Base-by-base conservation (phyloP, 768 basidiomycete genomes). In the Rickenella mellea region DNA sequence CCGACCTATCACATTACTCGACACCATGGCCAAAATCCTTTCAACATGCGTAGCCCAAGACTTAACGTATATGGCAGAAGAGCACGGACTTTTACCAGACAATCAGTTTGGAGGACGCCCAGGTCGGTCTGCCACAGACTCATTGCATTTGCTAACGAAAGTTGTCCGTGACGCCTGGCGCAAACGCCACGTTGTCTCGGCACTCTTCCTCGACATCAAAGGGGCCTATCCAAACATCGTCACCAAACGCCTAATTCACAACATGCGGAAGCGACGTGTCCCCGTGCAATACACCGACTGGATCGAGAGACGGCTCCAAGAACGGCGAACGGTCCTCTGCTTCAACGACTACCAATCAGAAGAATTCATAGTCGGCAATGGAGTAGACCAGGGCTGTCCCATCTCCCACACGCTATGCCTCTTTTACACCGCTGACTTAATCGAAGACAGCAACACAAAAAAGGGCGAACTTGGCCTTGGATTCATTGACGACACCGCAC, bases 151-250 rank as follows among this genome's bases (percentile, higher is more conserved):
- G 3, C 27, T 51, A 2, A 25, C 26, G 1, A n/a, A 42, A 22
- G 31, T 12, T 1, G 46, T 55, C 36, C 43, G 44, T n/a, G 28
- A 43, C 12, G 37, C 48, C 1, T 55, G 68, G 70, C 29, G 59
- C 0, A 36, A 42, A 4, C 39, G 48, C 0, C 56, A 65, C 14
- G 69, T 70, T 0, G 64, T 50, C 0, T 58, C 58, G 0, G 51
- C 58, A 0, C 59, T 70, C 0, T 70, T 66, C 51, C 56, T 70
- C 1, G 68, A 73, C 44, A 58, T 73, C 0, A 53, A 68, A 50
- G 69, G 61, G 0, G 66, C 69, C 2, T 72, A 69, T 47, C 69
- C 65, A 0, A 70, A 61, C 44, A 59, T 58, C n/a, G n/a, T n/a
- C n/a, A n/a, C n/a, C n/a, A n/a, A n/a, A n/a, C n/a, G n/a, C n/a